Conservation (phyloP, 2,329 filamentous ascomycete genomes). For the Neonectria faginata region DNA sequence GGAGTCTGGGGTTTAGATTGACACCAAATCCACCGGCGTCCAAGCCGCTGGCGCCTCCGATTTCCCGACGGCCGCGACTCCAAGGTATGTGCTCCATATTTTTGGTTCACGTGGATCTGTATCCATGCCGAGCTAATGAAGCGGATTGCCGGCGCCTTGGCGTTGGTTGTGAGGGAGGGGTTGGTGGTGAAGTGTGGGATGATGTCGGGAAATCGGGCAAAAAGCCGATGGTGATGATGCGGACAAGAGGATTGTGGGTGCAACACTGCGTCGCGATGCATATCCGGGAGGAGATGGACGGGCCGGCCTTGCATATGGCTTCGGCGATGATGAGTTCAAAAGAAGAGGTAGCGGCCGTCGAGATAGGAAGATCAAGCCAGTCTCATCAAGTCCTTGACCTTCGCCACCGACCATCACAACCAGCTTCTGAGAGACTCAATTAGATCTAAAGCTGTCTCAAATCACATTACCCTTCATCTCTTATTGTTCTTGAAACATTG, state of each 20-base stretch:
- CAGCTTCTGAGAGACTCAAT: neutral
- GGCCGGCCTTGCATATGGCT: neutral
- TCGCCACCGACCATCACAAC: neutral
- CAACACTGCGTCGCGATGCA: slow-evolving; percentile 11
- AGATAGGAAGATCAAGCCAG: neutral
- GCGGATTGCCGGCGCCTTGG: neutral
- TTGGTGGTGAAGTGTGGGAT: neutral
- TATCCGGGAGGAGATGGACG: neutral
- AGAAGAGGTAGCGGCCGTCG: neutral
- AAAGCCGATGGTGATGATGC: slow-evolving; percentile 13
- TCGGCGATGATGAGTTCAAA: neutral
- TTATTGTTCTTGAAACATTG: neutral
- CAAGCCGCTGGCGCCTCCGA: slow-evolving; percentile 8
- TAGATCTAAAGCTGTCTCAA: neutral
- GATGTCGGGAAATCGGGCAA: slow-evolving; percentile 27
- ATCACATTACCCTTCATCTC: neutral
- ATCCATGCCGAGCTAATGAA: slow-evolving; percentile 12
- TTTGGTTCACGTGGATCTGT: neutral
- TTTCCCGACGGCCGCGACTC: slow-evolving; percentile 14
- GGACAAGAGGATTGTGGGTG: neutral
- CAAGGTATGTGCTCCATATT: neutral
- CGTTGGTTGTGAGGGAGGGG: neutral
- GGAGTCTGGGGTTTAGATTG: slow-evolving; percentile 21
- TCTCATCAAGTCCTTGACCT: neutral
- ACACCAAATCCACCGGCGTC: neutral